Base-by-base conservation (phyloP, 2,329 filamentous ascomycete species). In the Colletotrichum sp. region DNA sequence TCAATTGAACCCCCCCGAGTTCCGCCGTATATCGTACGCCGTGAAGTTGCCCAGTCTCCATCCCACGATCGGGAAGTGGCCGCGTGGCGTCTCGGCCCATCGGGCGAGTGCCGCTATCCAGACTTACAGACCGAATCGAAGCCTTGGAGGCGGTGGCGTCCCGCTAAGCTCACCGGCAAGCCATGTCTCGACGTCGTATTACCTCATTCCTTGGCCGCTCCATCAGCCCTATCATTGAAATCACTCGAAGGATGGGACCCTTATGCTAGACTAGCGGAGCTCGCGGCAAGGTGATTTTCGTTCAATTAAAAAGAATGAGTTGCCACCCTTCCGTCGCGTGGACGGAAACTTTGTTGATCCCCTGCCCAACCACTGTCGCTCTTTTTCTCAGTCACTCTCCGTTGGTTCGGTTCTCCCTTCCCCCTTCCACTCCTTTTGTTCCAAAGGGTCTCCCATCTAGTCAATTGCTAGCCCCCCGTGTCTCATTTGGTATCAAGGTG, bases 211-310 rank as follows among this genome's bases (percentile, higher is more conserved):
- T 52, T 63, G 26, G 36, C 57, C 57, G 55, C 70, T 76, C 34
- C 70, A 73, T 76, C 70, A 76, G 70, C 73, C 73, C 64, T 68
- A 73, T 65, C 70, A 63, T 65, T 68, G 34, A 60, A 73, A 68
- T 65, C 64, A 60, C 64, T 68, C 28, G 69, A 21, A 68, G 44
- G 21, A 73, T 64, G 73, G 59, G 30, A 64, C 55, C 64, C 52
- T 69, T 52, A 34, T 57, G 73, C 39, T 34, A 44, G 24, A 15
- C 69, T 49, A 65, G 73, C 70, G 70, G 64, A 65, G 39, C 36
- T 55, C 57, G 39, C 57, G 59, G 44, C 70, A 34, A 55, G 44
- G 63, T 52, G 59, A 21, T 68, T 73, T 55, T 73, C 34, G n/a
- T 65, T 69, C 59, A 68, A 73, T 73, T 59, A 76, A 76, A 69